These are phyloP conservation scores for Parastagonospora avenae DNA, from an alignment of 2,329 filamentous ascomycete species.

Conservation along the genomic window DNA sequence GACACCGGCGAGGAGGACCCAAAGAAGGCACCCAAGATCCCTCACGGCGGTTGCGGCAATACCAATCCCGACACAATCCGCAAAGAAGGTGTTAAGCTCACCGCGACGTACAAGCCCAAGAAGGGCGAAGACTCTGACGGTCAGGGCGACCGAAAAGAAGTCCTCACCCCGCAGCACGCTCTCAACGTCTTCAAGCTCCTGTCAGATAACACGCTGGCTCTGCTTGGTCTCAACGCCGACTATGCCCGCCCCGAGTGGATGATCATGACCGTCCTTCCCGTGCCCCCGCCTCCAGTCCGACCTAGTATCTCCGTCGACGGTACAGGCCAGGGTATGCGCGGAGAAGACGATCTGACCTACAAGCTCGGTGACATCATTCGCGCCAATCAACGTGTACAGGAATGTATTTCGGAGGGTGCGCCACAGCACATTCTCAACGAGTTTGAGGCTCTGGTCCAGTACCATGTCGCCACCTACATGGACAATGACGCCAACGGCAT, in stretches of 20 bases:
- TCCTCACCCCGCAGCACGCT: constrained; percentile 82
- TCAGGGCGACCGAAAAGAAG: constrained; percentile 70
- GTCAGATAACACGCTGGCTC: constrained; percentile 75
- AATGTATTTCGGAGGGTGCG: constrained; percentile 88
- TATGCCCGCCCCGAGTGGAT: constrained; percentile 99
- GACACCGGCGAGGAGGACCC: constrained; percentile 69
- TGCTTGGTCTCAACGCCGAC: constrained; percentile 91
- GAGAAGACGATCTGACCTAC: constrained; percentile 99
- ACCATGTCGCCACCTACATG: constrained; percentile 99
- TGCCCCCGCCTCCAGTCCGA: constrained; percentile 92
- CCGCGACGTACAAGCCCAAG: constrained; percentile 71
- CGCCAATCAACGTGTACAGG: constrained; percentile 91
- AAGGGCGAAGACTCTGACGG: constrained; percentile 78
- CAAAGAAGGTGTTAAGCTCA: constrained; percentile 82
- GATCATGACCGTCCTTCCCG: constrained; percentile 91
- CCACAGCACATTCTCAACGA: constrained; percentile 89
- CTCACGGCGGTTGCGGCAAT: constrained; percentile 93
- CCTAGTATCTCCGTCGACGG: constrained; percentile 98
- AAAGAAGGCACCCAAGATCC: constrained; percentile 52
- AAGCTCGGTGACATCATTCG: constrained; percentile 98
- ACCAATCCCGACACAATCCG: constrained; percentile 79
- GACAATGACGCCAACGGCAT: constrained; percentile 98
- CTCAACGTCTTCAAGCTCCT: constrained; percentile 87
- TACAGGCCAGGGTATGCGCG: constrained; percentile 86
- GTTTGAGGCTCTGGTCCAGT: constrained; percentile 91